Percentiles rank a stretch among this genome's conserved stretches.
phyloP scores from a whole-genome alignment of 73 alveolate genomes.

The Paraurostyla sp. region DNA sequence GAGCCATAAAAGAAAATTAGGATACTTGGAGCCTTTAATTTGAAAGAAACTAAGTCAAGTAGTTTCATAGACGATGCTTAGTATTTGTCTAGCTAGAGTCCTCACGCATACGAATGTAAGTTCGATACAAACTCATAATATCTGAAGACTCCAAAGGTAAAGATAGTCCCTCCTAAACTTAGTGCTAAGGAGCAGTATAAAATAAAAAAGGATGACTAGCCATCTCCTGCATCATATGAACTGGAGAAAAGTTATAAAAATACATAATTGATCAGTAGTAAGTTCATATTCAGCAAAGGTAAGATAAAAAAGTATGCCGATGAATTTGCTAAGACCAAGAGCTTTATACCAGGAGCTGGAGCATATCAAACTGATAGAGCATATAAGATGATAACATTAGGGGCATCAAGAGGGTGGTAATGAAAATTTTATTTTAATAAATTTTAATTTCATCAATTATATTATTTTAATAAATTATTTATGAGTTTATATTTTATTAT shows the following conservation, averaged over 20 bases:
- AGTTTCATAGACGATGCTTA: constrained; percentile 15
- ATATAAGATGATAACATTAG: not conserved
- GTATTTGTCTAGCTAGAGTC: not conserved
- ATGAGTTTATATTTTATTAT: no score
- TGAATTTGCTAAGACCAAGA: not conserved
- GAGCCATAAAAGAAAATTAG: not conserved
- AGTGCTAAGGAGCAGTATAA: not conserved
- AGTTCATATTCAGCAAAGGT: not conserved
- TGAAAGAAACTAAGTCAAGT: not conserved
- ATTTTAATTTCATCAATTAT: no score
- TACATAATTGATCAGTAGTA: not conserved
- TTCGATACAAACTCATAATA: not conserved
- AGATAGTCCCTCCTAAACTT: constrained; percentile 8
- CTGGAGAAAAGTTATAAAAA: not conserved
- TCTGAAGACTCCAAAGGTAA: not conserved
- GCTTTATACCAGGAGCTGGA: constrained; percentile 26
- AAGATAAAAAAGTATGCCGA: not conserved
- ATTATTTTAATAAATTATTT: no score
- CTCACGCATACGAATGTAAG: not conserved
- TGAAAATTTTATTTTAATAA: not conserved
- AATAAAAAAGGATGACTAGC: not conserved
- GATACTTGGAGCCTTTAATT: constrained; percentile 26
- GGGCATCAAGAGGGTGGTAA: constrained; percentile 4
- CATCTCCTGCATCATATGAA: constrained; percentile 3
- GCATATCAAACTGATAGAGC: not conserved